Conservation (phyloP, 2,329 filamentous ascomycete genomes). For the Phialophora chinensis region DNA sequence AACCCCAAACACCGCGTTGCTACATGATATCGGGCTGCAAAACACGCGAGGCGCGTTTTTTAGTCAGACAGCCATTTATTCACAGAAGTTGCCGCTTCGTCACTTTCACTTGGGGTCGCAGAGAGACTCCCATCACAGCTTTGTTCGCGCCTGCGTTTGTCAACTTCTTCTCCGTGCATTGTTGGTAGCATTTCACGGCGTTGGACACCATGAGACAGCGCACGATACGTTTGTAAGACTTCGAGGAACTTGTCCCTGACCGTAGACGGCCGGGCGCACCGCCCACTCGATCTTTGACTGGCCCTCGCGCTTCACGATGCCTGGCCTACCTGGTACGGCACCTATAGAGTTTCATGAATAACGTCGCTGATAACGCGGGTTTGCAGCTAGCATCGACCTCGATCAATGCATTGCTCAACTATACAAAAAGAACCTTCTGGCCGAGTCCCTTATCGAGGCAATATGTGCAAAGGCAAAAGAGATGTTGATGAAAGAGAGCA, state of each 20-base stretch:
- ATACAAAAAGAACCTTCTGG: conserved; percentile 95
- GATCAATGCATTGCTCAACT: conserved; percentile 97
- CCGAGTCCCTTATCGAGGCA: conserved; percentile 97
- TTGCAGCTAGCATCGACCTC: conserved; percentile 87
- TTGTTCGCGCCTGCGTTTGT: neutral
- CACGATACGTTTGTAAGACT: neutral
- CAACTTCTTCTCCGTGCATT: neutral
- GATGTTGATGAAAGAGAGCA: conserved; percentile 99
- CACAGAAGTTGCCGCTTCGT: conserved; percentile 1
- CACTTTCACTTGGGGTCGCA: conserved; percentile 7
- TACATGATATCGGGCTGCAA: too few species aligned
- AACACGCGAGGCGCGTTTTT: neutral
- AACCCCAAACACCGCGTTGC: too few species aligned
- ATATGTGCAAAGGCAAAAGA: conserved; percentile 99
- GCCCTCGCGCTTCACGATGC: conserved; percentile 27
- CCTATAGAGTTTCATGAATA: neutral
- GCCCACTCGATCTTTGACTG: neutral
- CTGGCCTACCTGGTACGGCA: conserved; percentile 37
- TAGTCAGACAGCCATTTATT: neutral
- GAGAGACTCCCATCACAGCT: neutral
- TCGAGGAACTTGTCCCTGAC: conserved; percentile 23
- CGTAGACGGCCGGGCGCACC: neutral
- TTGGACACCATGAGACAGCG: conserved; percentile 26
- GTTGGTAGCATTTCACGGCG: conserved; percentile 1
- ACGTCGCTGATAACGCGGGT: conserved; percentile 1